Percentiles rank a stretch among this genome's conserved stretches.
Evolutionary conservation across 805 yeast species (phyloP).

Genomic region (Wickerhamiella galacta): DNA sequence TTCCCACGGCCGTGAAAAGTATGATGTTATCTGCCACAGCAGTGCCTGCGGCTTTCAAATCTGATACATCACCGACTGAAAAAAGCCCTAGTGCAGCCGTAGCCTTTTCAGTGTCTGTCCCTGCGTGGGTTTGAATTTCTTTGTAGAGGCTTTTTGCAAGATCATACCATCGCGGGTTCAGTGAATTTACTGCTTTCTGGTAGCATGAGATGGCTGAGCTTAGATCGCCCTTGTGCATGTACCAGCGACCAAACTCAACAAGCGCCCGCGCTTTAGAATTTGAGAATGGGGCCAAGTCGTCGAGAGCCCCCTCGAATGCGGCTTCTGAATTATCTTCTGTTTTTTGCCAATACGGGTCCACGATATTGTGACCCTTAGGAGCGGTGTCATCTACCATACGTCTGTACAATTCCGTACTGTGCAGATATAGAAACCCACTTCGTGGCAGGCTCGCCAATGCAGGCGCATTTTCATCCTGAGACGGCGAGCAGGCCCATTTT

Average conservation of each 20-base stretch:
- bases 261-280: conserved; percentile 2
- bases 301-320: conserved; percentile 1
- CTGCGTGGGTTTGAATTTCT: background rate
- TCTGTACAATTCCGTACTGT: conserved; percentile 7
- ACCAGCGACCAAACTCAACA: conserved; percentile 1
- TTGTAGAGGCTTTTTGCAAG: background rate
- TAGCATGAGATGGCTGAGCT: background rate
- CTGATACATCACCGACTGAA: conserved; percentile 2
- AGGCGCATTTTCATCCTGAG: conserved; percentile 1
- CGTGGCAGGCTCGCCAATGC: conserved; percentile 10
- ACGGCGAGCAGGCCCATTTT: background rate
- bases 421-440: conserved; percentile 11
- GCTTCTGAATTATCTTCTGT: background rate
- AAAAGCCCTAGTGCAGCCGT: conserved; percentile 4
- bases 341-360: background rate
- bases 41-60: background rate
- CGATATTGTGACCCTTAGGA: background rate
- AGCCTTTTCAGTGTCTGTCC: background rate
- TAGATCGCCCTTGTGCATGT: background rate
- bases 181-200: background rate
- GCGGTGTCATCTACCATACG: too few species aligned
- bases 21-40: background rate
- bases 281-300: conserved; percentile 2
- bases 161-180: background rate
- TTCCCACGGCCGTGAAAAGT: conserved; percentile 8